Evolutionary conservation across 2,329 filamentous ascomycete species (phyloP).

Genomic region (Talaromyces pinophilus): DNA sequence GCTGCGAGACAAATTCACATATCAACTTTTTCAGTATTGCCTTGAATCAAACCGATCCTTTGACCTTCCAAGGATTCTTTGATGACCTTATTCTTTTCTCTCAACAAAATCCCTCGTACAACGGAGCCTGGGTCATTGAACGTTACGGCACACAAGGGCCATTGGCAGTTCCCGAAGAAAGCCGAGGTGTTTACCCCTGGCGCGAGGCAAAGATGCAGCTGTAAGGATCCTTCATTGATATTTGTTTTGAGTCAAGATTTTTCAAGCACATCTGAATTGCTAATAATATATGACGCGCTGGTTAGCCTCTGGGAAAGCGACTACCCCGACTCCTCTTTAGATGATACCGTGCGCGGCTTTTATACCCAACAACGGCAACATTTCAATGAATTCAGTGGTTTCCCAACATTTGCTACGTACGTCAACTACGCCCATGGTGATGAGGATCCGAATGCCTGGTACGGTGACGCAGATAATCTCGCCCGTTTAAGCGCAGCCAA

Average conservation of each 20-base stretch:
- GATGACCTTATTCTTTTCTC: slow-evolving; percentile 20
- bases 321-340: slow-evolving; percentile 15
- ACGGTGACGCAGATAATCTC: slow-evolving; percentile 29
- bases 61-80: slow-evolving; percentile 18
- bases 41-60: slow-evolving; percentile 15
- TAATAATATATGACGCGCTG: neutral
- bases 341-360: slow-evolving; percentile 16
- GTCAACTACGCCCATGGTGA: slow-evolving; percentile 35
- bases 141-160: slow-evolving; percentile 20
- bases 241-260: neutral
- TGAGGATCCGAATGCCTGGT: slow-evolving; percentile 30
- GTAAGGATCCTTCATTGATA: neutral
- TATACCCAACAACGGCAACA: slow-evolving; percentile 19
- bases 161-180: slow-evolving; percentile 7
- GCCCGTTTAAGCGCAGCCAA: slow-evolving; percentile 29
- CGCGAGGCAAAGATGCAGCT: slow-evolving; percentile 20
- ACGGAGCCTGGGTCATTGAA: slow-evolving; percentile 17
- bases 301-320: slow-evolving; percentile 16
- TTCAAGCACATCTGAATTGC: neutral
- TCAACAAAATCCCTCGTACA: slow-evolving; percentile 14
- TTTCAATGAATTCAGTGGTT: slow-evolving; percentile 21
- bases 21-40: slow-evolving; percentile 17
- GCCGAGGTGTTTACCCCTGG: slow-evolving; percentile 20
- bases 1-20: slow-evolving; percentile 15
- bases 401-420: slow-evolving; percentile 26